A percentile compares a stretch with the other conserved stretches of the same genome.
Conservation (phyloP, 805 yeast genomes). For the Lipomyces lipofer region DNA sequence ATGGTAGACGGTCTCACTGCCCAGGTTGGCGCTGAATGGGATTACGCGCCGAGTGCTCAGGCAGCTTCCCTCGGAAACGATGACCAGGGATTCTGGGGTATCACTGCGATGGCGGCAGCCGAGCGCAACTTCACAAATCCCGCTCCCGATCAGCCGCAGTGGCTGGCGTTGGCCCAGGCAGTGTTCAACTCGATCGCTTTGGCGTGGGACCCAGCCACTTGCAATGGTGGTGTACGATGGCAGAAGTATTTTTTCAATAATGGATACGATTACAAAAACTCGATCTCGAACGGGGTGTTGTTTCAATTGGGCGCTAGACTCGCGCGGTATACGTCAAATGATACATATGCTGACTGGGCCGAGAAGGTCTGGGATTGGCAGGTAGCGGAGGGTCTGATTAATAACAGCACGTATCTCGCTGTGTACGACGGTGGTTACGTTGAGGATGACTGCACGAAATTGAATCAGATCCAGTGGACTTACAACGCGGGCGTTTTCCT, state of each 20-base stretch:
- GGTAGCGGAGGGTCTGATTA: slow-evolving; percentile 48
- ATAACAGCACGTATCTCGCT: slow-evolving; percentile 32
- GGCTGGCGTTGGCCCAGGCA: slow-evolving; percentile 81
- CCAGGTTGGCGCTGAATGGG: slow-evolving; percentile 64
- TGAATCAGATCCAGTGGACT: slow-evolving; percentile 65
- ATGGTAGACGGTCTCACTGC: slow-evolving; percentile 61
- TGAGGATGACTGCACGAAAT: slow-evolving; percentile 48
- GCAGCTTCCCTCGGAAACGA: slow-evolving; percentile 86
- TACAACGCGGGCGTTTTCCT: slow-evolving; percentile 71
- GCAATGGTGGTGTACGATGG: slow-evolving; percentile 87
- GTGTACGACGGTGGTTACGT: slow-evolving; percentile 76
- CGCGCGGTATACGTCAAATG: slow-evolving; percentile 73
- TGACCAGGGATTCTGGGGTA: slow-evolving; percentile 93
- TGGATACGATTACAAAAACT: slow-evolving; percentile 83
- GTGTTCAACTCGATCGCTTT: slow-evolving; percentile 79
- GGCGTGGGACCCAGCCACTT: slow-evolving; percentile 68
- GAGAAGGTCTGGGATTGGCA: slow-evolving; percentile 78
- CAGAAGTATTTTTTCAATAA: slow-evolving; percentile 87
- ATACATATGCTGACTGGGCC: slow-evolving; percentile 71
- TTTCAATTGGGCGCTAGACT: slow-evolving; percentile 81
- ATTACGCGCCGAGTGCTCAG: slow-evolving; percentile 80
- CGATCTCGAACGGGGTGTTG: slow-evolving; percentile 83
- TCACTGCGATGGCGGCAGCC: slow-evolving; percentile 80
- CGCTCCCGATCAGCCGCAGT: slow-evolving; percentile 55
- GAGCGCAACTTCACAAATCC: slow-evolving; percentile 82